These are phyloP conservation scores for Solanum tarapatanum DNA, from an alignment of 257 asterid genomes.

Conservation along the genomic window DNA sequence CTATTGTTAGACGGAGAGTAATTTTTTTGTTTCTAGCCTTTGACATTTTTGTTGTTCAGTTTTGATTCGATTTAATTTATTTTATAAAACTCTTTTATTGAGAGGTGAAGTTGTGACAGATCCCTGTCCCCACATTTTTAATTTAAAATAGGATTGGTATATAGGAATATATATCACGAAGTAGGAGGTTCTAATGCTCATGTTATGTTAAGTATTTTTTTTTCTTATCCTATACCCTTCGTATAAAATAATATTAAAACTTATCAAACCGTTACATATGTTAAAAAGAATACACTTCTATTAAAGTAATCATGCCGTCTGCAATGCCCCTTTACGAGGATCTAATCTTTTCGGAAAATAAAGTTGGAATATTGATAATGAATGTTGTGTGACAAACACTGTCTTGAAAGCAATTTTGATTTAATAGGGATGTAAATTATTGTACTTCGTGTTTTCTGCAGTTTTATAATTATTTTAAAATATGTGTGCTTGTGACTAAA, in stretches of 20 bases:
- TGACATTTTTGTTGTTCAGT: background rate
- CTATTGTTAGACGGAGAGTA: no score
- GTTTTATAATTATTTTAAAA: no score
- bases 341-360: no score
- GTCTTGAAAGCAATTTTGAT: background rate
- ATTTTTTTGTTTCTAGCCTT: background rate
- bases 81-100: background rate
- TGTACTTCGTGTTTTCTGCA: no score
- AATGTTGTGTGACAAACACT: background rate
- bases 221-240: background rate
- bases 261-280: no score
- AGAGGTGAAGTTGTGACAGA: background rate
- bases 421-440: background rate
- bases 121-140: background rate
- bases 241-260: no score
- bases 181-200: background rate
- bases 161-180: background rate
- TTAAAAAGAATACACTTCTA: background rate
- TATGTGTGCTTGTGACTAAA: rapidly evolving
- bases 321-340: background rate
- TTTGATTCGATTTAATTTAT: background rate
- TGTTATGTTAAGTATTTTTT: background rate
- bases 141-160: background rate
- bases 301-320: background rate
- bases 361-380: background rate